phyloP scores from a whole-genome alignment of 2,329 filamentous ascomycete genomes.

The Stachybotrys elegans region DNA sequence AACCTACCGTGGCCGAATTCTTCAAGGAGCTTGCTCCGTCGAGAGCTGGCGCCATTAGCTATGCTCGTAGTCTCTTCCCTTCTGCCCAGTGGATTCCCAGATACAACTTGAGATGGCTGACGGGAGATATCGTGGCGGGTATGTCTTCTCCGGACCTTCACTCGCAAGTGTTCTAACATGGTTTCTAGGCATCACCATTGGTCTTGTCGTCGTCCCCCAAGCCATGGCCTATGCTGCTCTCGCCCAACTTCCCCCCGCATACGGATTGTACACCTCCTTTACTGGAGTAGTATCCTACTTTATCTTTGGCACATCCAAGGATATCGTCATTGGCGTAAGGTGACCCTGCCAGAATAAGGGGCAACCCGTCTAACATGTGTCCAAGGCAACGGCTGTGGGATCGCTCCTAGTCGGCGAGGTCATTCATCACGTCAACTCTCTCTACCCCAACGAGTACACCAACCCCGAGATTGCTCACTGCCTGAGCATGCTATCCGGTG shows the following conservation, averaged over 20 bases:
- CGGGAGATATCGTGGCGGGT: constrained; percentile 70
- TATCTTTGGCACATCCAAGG: constrained; percentile 80
- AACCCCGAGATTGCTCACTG: constrained; percentile 37
- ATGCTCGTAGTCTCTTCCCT: constrained; percentile 54
- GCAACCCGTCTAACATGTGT: rapidly evolving
- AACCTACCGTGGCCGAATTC: constrained; percentile 62
- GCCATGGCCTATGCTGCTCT: constrained; percentile 56
- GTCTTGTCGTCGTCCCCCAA: constrained; percentile 1
- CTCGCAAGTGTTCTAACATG: no score
- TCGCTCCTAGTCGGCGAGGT: constrained; percentile 46
- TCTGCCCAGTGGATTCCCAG: constrained; percentile 63
- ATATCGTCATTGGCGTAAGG: constrained; percentile 69
- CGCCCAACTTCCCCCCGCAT: constrained; percentile 62
- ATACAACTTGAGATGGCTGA: constrained; percentile 69
- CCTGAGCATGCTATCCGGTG: constrained; percentile 39
- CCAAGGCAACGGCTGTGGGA: constrained; percentile 50
- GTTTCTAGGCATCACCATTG: background rate
- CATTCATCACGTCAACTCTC: constrained; percentile 29
- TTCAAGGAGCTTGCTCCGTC: constrained; percentile 50
- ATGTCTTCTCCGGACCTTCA: no score
- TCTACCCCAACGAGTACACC: constrained; percentile 26
- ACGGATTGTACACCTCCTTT: constrained; percentile 76
- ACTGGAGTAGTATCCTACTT: constrained; percentile 77
- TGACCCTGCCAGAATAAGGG: no score
- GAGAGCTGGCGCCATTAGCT: constrained; percentile 37